These are phyloP conservation scores for Solanum sejunctum DNA, from an alignment of 257 asterid species.

Conservation along the genomic window DNA sequence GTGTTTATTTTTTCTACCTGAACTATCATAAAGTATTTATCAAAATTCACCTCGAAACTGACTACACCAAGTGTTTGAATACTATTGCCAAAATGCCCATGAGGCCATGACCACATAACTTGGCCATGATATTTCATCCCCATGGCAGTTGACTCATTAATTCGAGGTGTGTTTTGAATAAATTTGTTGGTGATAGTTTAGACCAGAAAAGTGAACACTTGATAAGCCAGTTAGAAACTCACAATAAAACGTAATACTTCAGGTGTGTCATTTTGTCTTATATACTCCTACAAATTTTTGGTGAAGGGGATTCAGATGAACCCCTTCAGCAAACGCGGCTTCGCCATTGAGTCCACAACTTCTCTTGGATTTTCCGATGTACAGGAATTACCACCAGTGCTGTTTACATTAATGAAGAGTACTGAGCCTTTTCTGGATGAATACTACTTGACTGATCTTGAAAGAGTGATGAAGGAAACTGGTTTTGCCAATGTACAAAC, in stretches of 20 bases:
- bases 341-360: not conserved
- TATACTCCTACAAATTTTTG: not conserved
- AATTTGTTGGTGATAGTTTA: too few relatives aligned
- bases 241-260: not conserved
- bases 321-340: not conserved
- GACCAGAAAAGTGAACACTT: too few relatives aligned
- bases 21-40: not conserved
- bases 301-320: not conserved
- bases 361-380: not conserved
- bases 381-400: constrained; percentile 77
- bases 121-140: not conserved
- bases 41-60: not conserved
- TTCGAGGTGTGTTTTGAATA: too few relatives aligned
- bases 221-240: not conserved
- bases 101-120: not conserved
- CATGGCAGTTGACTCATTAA: not conserved
- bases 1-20: not conserved
- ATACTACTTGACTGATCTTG: constrained; percentile 77
- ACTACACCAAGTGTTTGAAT: not conserved
- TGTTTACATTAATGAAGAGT: constrained; percentile 91
- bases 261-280: not conserved
- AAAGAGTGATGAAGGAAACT: constrained; percentile 34
- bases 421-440: constrained; percentile 88
- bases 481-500: constrained; percentile 54
- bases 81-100: not conserved